Base-by-base conservation (phyloP, 2,329 filamentous ascomycete species). In the Corinectria fuckeliana region DNA sequence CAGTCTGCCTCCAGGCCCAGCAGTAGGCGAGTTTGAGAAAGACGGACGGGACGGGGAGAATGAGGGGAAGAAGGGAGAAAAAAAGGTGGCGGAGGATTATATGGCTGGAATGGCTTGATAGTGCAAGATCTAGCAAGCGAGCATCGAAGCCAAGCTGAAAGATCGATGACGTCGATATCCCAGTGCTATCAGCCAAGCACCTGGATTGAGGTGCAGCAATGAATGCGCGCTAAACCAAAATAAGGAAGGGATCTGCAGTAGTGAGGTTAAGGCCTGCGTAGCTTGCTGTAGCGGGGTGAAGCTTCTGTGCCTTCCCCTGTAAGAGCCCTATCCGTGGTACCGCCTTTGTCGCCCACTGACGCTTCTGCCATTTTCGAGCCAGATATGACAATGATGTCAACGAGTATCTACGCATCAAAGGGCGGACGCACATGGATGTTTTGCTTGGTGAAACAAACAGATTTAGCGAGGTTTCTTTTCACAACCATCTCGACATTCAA, bases 161-260 rank as follows among this genome's bases (percentile, higher is more conserved):
- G 41, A 59, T 69, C 67, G 50, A 69, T 69, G 67, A 69, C 67
- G 67, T 69, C 65, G 65, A 64, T 50, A 25, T 50, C 21, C n/a
- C 32, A 25, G 32, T 42, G 49, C 62, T 57, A 54, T 49, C 51
- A 44, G 49, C 30, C 38, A 34, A 50, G 30, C 53, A 16, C 23
- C 23, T 18, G 16, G 38, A 38, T 18, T 11, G 45, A 55, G 59
- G 50, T 53, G 23, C 53, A 36, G 16, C 23, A 34, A 20, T 10
- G 39, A 28, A 16, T 39, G 32, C 48, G 52, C 52, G 34, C 57
- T 58, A 61, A 50, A 6, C 50, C 18, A 2, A 11, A 8, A 21
- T 1, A 5, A 28, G n/a, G 28, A 3, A 50, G 14, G 13, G 50
- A 59, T 59, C 56, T 11, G 26, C 52, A n/a, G 9, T 11, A 23